Evolutionary conservation across 2,329 filamentous ascomycete species (phyloP), one percentile per base, ranked within the genome.

Genomic region (Claviceps sp.): DNA sequence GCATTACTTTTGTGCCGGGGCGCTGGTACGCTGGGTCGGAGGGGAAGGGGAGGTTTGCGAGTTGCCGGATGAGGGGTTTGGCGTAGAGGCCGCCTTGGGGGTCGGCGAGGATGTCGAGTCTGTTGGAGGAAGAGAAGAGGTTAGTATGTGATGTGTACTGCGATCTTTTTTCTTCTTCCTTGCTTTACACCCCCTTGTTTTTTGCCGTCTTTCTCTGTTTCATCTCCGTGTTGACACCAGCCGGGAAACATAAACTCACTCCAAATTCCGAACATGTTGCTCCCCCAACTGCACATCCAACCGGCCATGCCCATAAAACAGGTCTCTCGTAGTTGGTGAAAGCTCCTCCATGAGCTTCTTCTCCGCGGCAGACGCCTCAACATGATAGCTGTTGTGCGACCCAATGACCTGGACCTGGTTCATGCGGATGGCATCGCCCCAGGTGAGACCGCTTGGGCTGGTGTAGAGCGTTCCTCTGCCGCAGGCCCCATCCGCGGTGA

Each of bases 321-420:
- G 68, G 56, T 74, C 68, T 51, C 67, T 59, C 2, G 67, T 63
- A 3, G 60, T 59, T 4, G 67, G 58, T 2, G 69, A 57, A 24
- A 70, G 63, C 52, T 65, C 56, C 48, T 70, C 63, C 56, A 75
- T 70, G 11, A 67, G 57, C 2, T 62, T 56, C 38, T 67, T 67
- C 56, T 74, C 72, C n/a, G 63, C 61, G 1, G 66, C 62, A 2
- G 65, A 63, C 24, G 71, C 62, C 55, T 76, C 73, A 41, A 69
- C 64, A 54, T 77, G 73, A 60, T 76, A 77, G 55, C 68, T 72
- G 60, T 76, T 76, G 59, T 76, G 73, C 0, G 73, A 74, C 56
- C 73, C 73, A 40, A 75, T 62, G 43, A 76, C 68, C 57, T 76
- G 73, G 47, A 76, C 70, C 47, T 76, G 71, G 59, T 76, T 76